These are phyloP conservation scores for Pseudevernia furfuracea DNA, from an alignment of 495 filamentous ascomycete genomes.

Conservation along the genomic window DNA sequence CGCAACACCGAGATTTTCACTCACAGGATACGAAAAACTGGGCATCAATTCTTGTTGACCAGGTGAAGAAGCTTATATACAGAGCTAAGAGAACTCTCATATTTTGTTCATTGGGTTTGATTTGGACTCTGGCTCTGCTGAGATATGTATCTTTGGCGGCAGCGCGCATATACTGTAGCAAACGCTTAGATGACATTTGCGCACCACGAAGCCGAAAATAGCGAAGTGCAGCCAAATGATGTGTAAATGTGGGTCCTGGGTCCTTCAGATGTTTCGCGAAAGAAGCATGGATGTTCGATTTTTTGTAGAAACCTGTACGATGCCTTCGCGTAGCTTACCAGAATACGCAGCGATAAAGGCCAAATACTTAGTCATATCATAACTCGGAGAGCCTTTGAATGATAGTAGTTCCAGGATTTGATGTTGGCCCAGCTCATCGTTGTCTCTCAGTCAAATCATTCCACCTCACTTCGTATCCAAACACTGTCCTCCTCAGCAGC, in stretches of 20 bases:
- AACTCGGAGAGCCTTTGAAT: neutral
- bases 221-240: neutral
- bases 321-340: neutral
- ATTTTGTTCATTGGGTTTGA: neutral
- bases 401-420: neutral
- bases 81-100: neutral
- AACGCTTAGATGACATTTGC: neutral
- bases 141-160: neutral
- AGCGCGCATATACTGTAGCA: neutral
- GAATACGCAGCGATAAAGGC: neutral
- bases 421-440: neutral
- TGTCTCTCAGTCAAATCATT: neutral
- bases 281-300: neutral
- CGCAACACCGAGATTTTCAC: neutral
- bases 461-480: constrained; percentile 58
- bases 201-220: neutral
- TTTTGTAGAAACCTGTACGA: neutral
- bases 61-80: neutral
- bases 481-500: constrained; percentile 67
- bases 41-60: neutral
- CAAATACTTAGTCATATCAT: neutral
- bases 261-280: neutral
- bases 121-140: neutral
- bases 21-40: neutral
- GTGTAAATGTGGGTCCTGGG: neutral